phyloP scores from a whole-genome alignment of 2,329 filamentous ascomycete species.

The Xylariaceae sp. region DNA sequence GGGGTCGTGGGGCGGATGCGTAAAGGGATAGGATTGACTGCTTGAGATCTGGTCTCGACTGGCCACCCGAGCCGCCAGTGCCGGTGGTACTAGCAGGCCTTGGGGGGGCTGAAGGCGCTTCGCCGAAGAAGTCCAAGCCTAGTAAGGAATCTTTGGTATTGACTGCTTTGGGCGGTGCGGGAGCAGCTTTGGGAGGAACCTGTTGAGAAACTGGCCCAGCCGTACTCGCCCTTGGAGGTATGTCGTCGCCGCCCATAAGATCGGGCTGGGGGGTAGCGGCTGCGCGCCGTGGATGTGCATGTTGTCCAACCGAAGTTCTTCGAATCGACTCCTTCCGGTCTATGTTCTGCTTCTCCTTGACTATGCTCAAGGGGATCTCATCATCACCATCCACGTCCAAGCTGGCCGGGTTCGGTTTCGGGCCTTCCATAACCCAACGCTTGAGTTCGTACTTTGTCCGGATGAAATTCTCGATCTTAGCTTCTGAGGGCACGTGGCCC shows the following conservation, averaged over 20 bases:
- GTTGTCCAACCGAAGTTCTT: conserved; percentile 48
- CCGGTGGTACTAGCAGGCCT: conserved; percentile 76
- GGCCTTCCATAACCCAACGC: conserved; percentile 98
- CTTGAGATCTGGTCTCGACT: conserved; percentile 87
- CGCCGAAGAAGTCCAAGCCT: conserved; percentile 86
- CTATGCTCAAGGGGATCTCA: conserved; percentile 59
- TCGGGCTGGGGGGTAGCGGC: conserved; percentile 54
- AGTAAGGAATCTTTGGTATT: conserved; percentile 82
- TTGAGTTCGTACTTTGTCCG: conserved; percentile 98
- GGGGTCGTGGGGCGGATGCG: conserved; percentile 73
- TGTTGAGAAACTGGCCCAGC: conserved; percentile 56
- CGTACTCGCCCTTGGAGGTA: conserved; percentile 65
- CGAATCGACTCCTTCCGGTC: conserved; percentile 53
- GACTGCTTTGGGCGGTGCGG: conserved; percentile 60
- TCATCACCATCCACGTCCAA: conserved; percentile 81
- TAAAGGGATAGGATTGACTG: conserved; percentile 96
- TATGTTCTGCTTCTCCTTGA: conserved; percentile 59
- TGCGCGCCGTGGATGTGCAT: conserved; percentile 25
- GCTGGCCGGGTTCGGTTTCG: conserved; percentile 84
- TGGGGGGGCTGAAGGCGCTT: conserved; percentile 59
- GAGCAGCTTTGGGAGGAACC: conserved; percentile 51
- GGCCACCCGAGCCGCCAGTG: conserved; percentile 49
- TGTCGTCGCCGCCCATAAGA: conserved; percentile 70
- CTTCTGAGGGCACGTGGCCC: conserved; percentile 88
- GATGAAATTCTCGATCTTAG: conserved; percentile 99